phyloP scores from a whole-genome alignment of 176 grass and related monocot species.

The Raddia guianensis region DNA sequence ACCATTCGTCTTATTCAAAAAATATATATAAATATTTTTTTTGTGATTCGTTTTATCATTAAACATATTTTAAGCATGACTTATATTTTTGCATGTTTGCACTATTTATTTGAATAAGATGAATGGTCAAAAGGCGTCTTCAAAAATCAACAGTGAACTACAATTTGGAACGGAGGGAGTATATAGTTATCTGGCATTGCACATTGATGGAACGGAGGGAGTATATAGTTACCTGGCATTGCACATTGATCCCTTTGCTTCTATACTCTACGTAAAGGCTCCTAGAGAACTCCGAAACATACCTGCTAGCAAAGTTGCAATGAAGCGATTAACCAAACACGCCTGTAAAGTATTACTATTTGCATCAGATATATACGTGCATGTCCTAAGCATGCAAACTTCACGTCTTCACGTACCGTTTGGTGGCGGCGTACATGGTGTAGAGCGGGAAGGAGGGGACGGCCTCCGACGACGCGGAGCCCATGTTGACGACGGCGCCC shows the following conservation, averaged over 20 bases:
- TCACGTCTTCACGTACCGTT: not conserved
- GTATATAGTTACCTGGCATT: constrained; percentile 46
- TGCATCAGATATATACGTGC: not conserved
- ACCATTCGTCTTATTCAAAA: no score
- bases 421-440: constrained; percentile 49
- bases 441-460: constrained; percentile 54
- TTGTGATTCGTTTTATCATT: no score
- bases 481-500: constrained; percentile 59
- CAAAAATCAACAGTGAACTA: no score
- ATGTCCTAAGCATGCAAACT: not conserved
- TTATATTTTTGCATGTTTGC: no score
- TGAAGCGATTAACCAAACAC: no score
- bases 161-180: no score
- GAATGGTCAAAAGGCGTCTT: no score
- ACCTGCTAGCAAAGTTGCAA: constrained; percentile 20
- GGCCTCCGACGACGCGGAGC: constrained; percentile 31
- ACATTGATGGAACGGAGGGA: constrained; percentile 35
- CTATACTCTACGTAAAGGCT: constrained; percentile 52
- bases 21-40: no score
- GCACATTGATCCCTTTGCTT: constrained; percentile 53
- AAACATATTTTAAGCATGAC: no score
- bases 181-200: constrained; percentile 49
- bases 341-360: no score
- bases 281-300: constrained; percentile 45
- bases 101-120: no score